A percentile compares a stretch with the other conserved stretches of the same genome.
These are phyloP conservation scores for Metschnikowia cubensis DNA, from an alignment of 805 yeast species.

Conservation along the genomic window DNA sequence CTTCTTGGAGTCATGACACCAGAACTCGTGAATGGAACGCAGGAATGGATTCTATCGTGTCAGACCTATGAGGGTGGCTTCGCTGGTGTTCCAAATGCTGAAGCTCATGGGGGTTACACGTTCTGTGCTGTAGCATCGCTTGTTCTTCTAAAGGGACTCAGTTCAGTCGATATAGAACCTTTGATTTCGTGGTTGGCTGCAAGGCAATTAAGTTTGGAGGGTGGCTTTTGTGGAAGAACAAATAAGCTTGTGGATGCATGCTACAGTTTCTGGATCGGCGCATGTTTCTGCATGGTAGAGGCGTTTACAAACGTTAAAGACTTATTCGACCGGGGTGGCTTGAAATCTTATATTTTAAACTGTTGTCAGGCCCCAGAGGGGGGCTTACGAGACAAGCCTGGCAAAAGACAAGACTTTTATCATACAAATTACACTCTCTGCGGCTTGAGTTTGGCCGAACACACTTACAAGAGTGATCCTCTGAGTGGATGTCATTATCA, in stretches of 20 bases:
- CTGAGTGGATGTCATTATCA: conserved; percentile 4
- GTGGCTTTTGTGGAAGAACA: conserved; percentile 86
- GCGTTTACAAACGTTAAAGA: conserved; percentile 27
- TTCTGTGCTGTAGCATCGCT: conserved; percentile 76
- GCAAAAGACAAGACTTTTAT: conserved; percentile 73
- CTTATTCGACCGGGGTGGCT: conserved; percentile 51
- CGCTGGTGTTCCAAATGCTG: conserved; percentile 72
- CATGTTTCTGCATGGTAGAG: conserved; percentile 61
- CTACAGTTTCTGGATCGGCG: conserved; percentile 95
- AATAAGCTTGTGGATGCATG: conserved; percentile 96
- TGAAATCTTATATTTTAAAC: conserved; percentile 62
- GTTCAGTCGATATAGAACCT: conserved; percentile 43
- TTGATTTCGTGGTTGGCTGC: conserved; percentile 64
- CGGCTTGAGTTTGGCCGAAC: conserved; percentile 66
- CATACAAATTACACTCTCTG: conserved; percentile 83
- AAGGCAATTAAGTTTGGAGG: conserved; percentile 72
- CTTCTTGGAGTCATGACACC: conserved; percentile 60
- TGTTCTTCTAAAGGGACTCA: conserved; percentile 40
- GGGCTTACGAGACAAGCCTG: conserved; percentile 89
- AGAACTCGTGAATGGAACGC: conserved; percentile 50
- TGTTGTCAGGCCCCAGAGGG: conserved; percentile 73
- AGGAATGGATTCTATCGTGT: conserved; percentile 60
- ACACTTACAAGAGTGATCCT: conserved; percentile 16
- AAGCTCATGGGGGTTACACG: conserved; percentile 97
- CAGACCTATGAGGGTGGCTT: conserved; percentile 97